A percentile compares a stretch with the other conserved stretches of the same genome.
phyloP scores from a whole-genome alignment of 2,329 filamentous ascomycete genomes.

The Alternaria burnsii region DNA sequence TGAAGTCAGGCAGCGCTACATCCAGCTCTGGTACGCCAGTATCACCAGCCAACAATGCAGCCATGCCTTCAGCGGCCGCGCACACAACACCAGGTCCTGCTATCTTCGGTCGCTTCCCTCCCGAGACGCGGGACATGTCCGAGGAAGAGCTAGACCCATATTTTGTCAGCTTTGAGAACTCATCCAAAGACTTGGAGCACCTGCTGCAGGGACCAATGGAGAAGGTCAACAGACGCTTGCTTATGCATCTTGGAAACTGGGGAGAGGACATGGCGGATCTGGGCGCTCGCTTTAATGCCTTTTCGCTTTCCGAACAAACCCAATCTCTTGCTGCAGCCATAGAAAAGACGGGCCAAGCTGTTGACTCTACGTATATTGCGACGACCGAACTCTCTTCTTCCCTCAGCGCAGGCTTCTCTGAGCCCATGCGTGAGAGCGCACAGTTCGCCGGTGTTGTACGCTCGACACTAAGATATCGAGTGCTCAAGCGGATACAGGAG shows the following conservation, averaged over 20 bases:
- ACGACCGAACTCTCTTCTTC: slow-evolving; percentile 89
- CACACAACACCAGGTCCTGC: slow-evolving; percentile 68
- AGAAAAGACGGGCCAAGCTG: slow-evolving; percentile 91
- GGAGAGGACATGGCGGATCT: slow-evolving; percentile 91
- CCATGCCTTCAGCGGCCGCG: slow-evolving; percentile 62
- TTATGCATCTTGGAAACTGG: slow-evolving; percentile 84
- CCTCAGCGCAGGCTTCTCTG: slow-evolving; percentile 92
- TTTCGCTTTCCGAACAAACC: slow-evolving; percentile 92
- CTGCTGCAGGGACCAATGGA: slow-evolving; percentile 93
- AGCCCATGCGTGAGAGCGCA: slow-evolving; percentile 96
- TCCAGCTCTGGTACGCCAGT: slow-evolving; percentile 62
- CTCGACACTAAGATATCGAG: slow-evolving; percentile 84
- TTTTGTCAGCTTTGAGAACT: slow-evolving; percentile 91
- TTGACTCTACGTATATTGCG: slow-evolving; percentile 94
- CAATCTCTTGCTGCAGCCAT: slow-evolving; percentile 90
- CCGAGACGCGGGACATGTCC: slow-evolving; percentile 75
- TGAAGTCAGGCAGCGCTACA: slow-evolving; percentile 66
- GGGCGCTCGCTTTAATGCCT: slow-evolving; percentile 95
- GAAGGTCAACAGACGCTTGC: slow-evolving; percentile 89
- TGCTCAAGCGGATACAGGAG: slow-evolving; percentile 94
- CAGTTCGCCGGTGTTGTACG: slow-evolving; percentile 96
- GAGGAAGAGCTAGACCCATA: slow-evolving; percentile 96
- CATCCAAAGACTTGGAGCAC: slow-evolving; percentile 88
- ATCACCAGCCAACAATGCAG: slow-evolving; percentile 61
- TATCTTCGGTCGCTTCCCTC: slow-evolving; percentile 81